These are phyloP conservation scores for Eryngium alpinum DNA, from an alignment of 140 eudicot genomes.

Conservation along the genomic window DNA sequence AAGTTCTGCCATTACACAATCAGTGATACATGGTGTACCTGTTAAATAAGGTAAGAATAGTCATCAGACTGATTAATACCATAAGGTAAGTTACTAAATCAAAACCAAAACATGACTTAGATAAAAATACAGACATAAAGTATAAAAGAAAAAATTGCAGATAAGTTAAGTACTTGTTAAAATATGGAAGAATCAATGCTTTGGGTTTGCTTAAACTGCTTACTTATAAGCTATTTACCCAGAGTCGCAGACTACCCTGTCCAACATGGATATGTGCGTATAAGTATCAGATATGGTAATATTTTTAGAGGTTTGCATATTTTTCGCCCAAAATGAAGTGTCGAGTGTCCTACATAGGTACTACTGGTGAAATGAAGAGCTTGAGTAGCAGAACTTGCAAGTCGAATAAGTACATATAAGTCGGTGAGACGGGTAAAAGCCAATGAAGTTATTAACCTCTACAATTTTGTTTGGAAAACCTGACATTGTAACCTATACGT, in stretches of 20 bases:
- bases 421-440: no score
- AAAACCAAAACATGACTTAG: background rate
- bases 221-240: no score
- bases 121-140: background rate
- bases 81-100: background rate
- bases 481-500: background rate
- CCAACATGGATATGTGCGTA: no score
- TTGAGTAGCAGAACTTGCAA: no score
- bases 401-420: no score
- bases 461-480: background rate
- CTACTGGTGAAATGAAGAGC: no score
- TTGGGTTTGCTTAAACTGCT: no score
- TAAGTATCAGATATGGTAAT: no score
- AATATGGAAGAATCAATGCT: background rate
- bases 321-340: no score
- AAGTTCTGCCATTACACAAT: slow-evolving; percentile 82
- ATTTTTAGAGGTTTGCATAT: no score
- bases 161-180: background rate
- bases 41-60: slow-evolving; percentile 1
- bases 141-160: background rate
- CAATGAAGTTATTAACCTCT: background rate
- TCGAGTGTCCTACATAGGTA: no score
- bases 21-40: slow-evolving; percentile 99
- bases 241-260: no score
- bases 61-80: background rate